phyloP scores from a whole-genome alignment of 768 basidiomycete species.

The Chalciporus sphaerocephalus region DNA sequence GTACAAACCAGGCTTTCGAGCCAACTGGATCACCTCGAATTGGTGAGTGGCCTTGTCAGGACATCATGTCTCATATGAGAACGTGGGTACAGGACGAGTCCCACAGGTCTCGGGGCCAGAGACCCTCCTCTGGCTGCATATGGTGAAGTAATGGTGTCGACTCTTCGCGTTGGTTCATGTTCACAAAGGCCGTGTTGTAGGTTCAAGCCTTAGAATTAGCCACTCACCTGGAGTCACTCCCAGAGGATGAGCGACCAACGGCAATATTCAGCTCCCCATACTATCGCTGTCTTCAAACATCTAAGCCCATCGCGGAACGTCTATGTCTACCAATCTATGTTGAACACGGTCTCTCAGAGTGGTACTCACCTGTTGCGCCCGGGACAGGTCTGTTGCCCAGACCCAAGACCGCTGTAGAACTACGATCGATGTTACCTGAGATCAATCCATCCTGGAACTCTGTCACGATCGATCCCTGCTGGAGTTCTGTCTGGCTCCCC shows the following conservation, averaged over 20 bases:
- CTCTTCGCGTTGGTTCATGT: background rate
- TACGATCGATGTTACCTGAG: constrained; percentile 50
- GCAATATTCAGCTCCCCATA: constrained; percentile 83
- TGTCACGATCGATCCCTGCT: constrained; percentile 57
- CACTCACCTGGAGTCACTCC: constrained; percentile 57
- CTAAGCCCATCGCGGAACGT: constrained; percentile 56
- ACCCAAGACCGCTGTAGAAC: constrained; percentile 50
- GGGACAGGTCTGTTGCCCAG: constrained; percentile 75
- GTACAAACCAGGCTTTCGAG: constrained; percentile 54
- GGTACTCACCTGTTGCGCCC: constrained; percentile 69
- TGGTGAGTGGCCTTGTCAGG: constrained; percentile 45
- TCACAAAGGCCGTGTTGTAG: constrained; percentile 27
- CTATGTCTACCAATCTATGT: constrained; percentile 67
- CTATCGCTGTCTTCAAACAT: constrained; percentile 86
- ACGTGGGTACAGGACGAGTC: constrained; percentile 46
- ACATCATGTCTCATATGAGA: constrained; percentile 6
- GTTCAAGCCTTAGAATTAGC: constrained; percentile 73
- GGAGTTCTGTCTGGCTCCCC: constrained; percentile 64
- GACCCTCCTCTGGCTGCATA: constrained; percentile 72
- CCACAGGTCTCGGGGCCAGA: constrained; percentile 62
- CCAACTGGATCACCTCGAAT: constrained; percentile 64
- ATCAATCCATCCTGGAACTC: constrained; percentile 64
- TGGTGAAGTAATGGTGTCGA: constrained; percentile 48
- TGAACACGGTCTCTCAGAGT: constrained; percentile 81
- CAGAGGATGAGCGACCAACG: constrained; percentile 64